A percentile compares a stretch with the other conserved stretches of the same genome.
These are phyloP conservation scores for Penicillium digitatum DNA, from an alignment of 2,329 filamentous ascomycete genomes.

Conservation along the genomic window DNA sequence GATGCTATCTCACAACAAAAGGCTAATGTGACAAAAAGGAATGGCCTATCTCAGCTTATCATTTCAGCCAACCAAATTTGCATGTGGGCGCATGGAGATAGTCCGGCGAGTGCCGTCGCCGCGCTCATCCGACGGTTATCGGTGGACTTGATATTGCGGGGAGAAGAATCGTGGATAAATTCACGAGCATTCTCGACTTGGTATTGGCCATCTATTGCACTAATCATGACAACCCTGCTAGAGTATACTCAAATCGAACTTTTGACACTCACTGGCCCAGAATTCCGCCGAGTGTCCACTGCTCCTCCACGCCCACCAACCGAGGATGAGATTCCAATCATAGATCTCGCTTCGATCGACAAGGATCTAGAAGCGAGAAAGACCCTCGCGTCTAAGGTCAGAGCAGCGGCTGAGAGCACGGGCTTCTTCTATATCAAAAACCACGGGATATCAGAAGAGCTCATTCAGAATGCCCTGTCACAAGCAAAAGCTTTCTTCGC, in stretches of 20 bases:
- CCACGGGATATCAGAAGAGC: slow-evolving; percentile 43
- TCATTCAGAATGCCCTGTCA: slow-evolving; percentile 17
- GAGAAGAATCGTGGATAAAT: background rate
- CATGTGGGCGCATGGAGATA: background rate
- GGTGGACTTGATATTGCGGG: slow-evolving; percentile 1
- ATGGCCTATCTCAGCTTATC: background rate
- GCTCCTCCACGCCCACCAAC: slow-evolving; percentile 41
- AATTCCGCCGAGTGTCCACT: slow-evolving; percentile 44
- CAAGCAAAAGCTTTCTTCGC: slow-evolving; percentile 45
- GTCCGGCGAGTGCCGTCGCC: background rate
- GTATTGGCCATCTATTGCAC: background rate
- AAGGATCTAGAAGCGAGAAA: slow-evolving; percentile 35
- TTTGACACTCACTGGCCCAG: slow-evolving; percentile 44
- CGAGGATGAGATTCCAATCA: slow-evolving; percentile 51
- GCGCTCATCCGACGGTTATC: slow-evolving; percentile 3
- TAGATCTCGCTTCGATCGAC: slow-evolving; percentile 48
- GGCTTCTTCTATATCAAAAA: slow-evolving; percentile 57
- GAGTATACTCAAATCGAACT: slow-evolving; percentile 44
- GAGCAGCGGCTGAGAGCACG: slow-evolving; percentile 47
- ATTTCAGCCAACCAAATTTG: background rate
- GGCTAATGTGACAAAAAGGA: background rate
- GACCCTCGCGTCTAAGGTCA: slow-evolving; percentile 43
- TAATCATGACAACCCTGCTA: slow-evolving; percentile 2
- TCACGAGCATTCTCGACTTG: background rate
- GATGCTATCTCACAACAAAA: background rate